A percentile compares a stretch with the other conserved stretches of the same genome.
These are phyloP conservation scores for Leishmania major DNA, from an alignment of 208 protist genomes.

Conservation along the genomic window DNA sequence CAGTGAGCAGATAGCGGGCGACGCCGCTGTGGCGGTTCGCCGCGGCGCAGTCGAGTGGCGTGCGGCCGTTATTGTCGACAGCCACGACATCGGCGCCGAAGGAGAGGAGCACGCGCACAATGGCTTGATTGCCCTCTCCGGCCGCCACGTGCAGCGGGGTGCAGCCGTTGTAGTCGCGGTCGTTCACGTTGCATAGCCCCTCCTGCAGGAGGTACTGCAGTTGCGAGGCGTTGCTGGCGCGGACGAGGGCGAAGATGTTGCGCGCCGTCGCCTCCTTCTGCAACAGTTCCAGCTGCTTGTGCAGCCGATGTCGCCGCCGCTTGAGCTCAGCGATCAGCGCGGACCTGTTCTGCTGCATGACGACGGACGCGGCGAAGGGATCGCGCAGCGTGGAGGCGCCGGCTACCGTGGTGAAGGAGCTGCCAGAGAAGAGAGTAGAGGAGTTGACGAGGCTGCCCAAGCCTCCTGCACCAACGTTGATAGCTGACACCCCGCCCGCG, in stretches of 20 bases:
- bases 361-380: constrained; percentile 26
- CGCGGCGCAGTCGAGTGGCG: constrained; percentile 83
- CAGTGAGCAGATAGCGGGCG: constrained; percentile 60
- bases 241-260: constrained; percentile 87
- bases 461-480: background rate
- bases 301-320: constrained; percentile 57
- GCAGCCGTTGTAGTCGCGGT: constrained; percentile 89
- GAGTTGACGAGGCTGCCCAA: background rate
- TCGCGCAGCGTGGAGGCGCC: constrained; percentile 17
- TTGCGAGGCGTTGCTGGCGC: constrained; percentile 75
- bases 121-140: constrained; percentile 74
- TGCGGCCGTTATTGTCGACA: constrained; percentile 74
- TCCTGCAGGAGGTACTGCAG: constrained; percentile 79
- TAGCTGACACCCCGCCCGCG: background rate
- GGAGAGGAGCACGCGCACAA: constrained; percentile 80
- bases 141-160: constrained; percentile 88
- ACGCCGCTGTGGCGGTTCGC: constrained; percentile 81
- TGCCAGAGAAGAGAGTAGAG: background rate
- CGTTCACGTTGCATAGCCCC: constrained; percentile 64
- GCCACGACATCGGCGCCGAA: constrained; percentile 79
- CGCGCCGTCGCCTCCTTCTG: constrained; percentile 55
- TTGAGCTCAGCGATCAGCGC: constrained; percentile 75
- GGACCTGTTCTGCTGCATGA: constrained; percentile 50
- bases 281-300: constrained; percentile 53
- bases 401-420: constrained; percentile 7